These are phyloP conservation scores for Boletus fagicola DNA, from an alignment of 768 basidiomycete species.

Conservation along the genomic window DNA sequence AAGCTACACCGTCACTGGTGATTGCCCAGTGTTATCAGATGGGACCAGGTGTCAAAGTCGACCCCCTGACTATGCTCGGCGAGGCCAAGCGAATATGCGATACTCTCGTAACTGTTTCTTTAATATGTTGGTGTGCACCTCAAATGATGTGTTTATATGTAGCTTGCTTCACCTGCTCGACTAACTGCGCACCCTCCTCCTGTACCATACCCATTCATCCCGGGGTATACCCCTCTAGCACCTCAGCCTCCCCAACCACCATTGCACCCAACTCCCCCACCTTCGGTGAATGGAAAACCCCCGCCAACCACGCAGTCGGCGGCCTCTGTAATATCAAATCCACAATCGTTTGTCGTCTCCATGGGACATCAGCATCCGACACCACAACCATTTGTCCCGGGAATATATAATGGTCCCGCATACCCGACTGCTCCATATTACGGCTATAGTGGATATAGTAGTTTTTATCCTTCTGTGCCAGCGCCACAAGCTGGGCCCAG, in stretches of 20 bases:
- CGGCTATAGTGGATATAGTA: constrained; percentile 42
- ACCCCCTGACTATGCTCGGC: constrained; percentile 68
- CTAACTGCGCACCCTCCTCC: constrained; percentile 67
- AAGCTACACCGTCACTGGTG: constrained; percentile 63
- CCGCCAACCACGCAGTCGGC: constrained; percentile 34
- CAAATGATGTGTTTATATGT: constrained; percentile 11
- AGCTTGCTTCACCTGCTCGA: constrained; percentile 76
- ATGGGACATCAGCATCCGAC: constrained; percentile 54
- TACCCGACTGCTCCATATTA: constrained; percentile 69
- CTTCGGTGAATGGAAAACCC: constrained; percentile 35
- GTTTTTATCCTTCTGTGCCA: constrained; percentile 33
- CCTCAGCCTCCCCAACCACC: constrained; percentile 32
- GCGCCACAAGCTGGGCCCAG: constrained; percentile 26
- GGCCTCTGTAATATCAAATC: constrained; percentile 61
- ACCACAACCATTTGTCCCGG: constrained; percentile 42
- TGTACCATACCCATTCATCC: constrained; percentile 49
- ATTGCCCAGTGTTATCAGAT: constrained; percentile 80
- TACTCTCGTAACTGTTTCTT: constrained; percentile 51
- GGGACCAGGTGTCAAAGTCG: constrained; percentile 65
- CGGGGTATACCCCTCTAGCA: constrained; percentile 35
- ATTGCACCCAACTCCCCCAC: constrained; percentile 37
- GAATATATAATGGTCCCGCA: constrained; percentile 34
- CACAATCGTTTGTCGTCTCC: constrained; percentile 70
- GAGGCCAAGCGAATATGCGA: constrained; percentile 82
- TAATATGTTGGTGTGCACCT: constrained; percentile 3